These are phyloP conservation scores for Leishmania tarentolae DNA, from an alignment of 208 protist genomes.

Conservation along the genomic window DNA sequence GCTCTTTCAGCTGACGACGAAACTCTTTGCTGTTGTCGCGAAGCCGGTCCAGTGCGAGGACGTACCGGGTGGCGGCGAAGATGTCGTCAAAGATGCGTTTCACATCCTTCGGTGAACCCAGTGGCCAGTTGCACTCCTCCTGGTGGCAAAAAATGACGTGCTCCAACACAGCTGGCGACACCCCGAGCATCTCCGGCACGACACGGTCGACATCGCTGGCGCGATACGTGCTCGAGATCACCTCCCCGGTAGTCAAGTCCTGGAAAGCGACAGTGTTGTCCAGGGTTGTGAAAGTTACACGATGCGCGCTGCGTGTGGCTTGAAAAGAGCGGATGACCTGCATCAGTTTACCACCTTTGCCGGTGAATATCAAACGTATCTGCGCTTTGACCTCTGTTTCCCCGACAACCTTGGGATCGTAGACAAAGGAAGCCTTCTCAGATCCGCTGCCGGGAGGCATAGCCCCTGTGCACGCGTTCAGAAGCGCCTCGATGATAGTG, in stretches of 20 bases:
- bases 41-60: slow-evolving; percentile 86
- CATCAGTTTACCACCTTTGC: slow-evolving; percentile 80
- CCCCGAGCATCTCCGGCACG: slow-evolving; percentile 97
- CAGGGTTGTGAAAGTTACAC: slow-evolving; percentile 92
- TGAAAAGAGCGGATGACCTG: slow-evolving; percentile 94
- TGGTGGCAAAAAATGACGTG: slow-evolving; percentile 98
- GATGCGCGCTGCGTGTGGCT: slow-evolving; percentile 86
- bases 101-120: slow-evolving; percentile 91
- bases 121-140: slow-evolving; percentile 98
- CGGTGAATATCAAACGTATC: slow-evolving; percentile 95
- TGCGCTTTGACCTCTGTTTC: slow-evolving; percentile 97
- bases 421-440: slow-evolving; percentile 96
- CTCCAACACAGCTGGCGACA: slow-evolving; percentile 97
- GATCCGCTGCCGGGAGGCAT: slow-evolving; percentile 95
- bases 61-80: slow-evolving; percentile 96
- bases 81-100: slow-evolving; percentile 99
- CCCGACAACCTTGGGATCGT: slow-evolving; percentile 97
- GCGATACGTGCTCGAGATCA: slow-evolving; percentile 83
- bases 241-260: slow-evolving; percentile 80
- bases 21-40: slow-evolving; percentile 88
- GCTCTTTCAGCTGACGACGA: slow-evolving; percentile 81
- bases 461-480: slow-evolving; percentile 97
- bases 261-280: slow-evolving; percentile 94
- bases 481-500: slow-evolving; percentile 98
- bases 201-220: slow-evolving; percentile 96